Conservation (phyloP, 176 grass and related monocot genomes). For the Bonia amplexicaulis region DNA sequence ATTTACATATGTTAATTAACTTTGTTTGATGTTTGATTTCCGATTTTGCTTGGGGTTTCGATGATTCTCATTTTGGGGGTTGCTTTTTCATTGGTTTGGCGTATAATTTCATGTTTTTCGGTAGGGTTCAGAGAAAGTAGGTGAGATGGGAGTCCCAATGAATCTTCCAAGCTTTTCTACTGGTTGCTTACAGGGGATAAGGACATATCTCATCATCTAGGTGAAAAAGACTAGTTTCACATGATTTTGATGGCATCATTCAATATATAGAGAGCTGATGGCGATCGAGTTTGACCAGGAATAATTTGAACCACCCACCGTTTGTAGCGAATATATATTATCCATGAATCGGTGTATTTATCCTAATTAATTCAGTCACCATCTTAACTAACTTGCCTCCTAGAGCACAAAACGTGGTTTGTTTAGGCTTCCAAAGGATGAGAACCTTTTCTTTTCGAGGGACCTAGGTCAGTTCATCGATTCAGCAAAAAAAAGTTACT, state of each 20-base stretch:
- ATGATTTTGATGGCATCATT: slow-evolving; percentile 43
- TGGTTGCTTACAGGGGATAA: slow-evolving; percentile 43
- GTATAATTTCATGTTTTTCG: not conserved
- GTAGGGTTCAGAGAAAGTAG: slow-evolving; percentile 34
- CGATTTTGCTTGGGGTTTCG: not conserved
- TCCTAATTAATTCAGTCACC: not conserved
- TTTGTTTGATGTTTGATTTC: not conserved
- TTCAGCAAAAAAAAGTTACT: not conserved
- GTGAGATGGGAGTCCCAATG: slow-evolving; percentile 47
- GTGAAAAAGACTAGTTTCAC: slow-evolving; percentile 46
- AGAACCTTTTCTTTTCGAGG: not conserved
- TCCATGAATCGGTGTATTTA: not conserved
- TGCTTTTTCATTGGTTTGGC: not conserved
- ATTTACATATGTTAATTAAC: not conserved
- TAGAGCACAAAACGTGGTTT: not conserved
- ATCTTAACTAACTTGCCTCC: not conserved
- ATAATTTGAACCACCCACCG: slow-evolving; percentile 24
- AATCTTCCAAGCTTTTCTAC: slow-evolving; percentile 54
- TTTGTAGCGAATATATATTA: not conserved
- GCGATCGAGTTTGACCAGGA: slow-evolving; percentile 55
- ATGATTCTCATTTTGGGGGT: not conserved
- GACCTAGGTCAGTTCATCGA: not conserved
- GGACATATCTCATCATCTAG: slow-evolving; percentile 42
- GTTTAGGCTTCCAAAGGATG: not conserved
- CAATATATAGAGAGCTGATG: slow-evolving; percentile 37